Evolutionary conservation across 2,329 filamentous ascomycete species (phyloP), one percentile per base, ranked within the genome.

Genomic region (Ophiostoma ulmi): DNA sequence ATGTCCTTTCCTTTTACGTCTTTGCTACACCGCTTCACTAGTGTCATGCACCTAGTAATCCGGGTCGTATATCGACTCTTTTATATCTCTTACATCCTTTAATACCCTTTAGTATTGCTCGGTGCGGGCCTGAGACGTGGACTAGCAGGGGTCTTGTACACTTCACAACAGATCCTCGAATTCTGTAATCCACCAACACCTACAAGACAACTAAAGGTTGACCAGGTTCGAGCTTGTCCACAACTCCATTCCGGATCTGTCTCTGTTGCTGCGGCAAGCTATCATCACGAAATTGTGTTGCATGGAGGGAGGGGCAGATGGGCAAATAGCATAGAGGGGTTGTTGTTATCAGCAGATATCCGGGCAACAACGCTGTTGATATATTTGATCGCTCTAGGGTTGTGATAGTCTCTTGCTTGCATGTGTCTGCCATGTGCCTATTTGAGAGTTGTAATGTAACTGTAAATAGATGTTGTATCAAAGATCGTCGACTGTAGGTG

Each of bases 251-350:
- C 44, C 44, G 5, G 20, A 48, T 48, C 44, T 7, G 44, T 48
- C 5, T 26, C 10, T 26, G 22, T 58, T 26, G 52, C 52, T 22
- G 52, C 52, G 52, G 52, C 52, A 58, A 17, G n/a, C 52, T 13
- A 3, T 6, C 22, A 58, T 58, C 52, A 58, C n/a, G n/a, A 3
- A 10, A 26, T 58, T 14, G 44, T 17, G n/a, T 26, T 26, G 4
- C 52, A 58, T 58, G 22, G 52, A 58, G 52, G 22, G 52, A 58
- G 52, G 22, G 52, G 52, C 52, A 58, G 52, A 58, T 10, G 52
- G 52, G 52, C 4, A 22, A 22, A 26, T 17, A 26, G 10, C 4
- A 58, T 58, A 11, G 11, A 58, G 52, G 52, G 7, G 22, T 5
- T 26, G 26, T 58, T 3, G 52, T 1, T 58, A 58, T 26, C 52